Conservation (phyloP, 2,329 filamentous ascomycete species). For the Botrytis porri region DNA sequence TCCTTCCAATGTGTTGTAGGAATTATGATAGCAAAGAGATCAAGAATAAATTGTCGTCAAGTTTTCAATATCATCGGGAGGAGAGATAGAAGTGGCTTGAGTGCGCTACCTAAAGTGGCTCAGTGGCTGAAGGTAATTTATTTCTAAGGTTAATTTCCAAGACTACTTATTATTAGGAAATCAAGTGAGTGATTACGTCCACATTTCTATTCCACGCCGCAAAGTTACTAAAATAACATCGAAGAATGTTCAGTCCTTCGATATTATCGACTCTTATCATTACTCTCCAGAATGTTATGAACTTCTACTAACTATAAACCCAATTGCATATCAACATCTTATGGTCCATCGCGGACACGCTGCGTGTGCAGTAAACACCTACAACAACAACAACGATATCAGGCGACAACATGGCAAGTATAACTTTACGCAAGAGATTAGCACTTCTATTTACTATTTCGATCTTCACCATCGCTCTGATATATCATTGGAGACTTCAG, state of each 20-base stretch:
- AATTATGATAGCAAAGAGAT: neutral
- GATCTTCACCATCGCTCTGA: neutral
- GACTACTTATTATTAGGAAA: neutral
- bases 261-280: neutral
- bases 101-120: neutral
- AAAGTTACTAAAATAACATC: neutral
- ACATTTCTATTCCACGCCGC: neutral
- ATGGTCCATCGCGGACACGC: neutral
- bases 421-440: constrained; percentile 7
- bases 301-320: neutral
- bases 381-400: neutral
- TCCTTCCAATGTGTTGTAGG: neutral
- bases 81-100: neutral
- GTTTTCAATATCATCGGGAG: neutral
- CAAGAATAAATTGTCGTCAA: neutral
- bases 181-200: neutral
- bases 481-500: constrained; percentile 14
- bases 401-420: constrained; percentile 2
- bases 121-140: neutral
- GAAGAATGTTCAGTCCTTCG: neutral
- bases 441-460: constrained; percentile 3
- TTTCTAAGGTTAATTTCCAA: neutral
- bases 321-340: neutral
- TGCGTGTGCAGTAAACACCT: neutral
- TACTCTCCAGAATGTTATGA: neutral